Evolutionary conservation across 768 basidiomycete species (phyloP).

Genomic region (Tricholoma furcatifolium): DNA sequence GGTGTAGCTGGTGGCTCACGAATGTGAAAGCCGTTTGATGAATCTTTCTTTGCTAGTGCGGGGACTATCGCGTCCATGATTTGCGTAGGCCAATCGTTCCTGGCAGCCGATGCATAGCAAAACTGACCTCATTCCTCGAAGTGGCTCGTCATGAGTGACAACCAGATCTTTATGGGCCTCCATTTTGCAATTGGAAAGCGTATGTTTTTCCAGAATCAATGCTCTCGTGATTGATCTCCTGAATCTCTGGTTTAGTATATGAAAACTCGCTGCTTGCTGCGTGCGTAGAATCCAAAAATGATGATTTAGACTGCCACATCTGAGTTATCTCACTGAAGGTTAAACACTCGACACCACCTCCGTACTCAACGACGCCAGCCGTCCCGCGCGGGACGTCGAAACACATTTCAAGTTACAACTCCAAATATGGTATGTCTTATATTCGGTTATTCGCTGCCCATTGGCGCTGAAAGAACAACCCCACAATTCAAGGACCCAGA

Average conservation of each 20-base stretch:
- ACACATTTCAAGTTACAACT: neutral
- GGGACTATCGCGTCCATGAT: conserved; percentile 49
- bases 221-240: neutral
- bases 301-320: neutral
- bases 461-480: neutral
- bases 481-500: neutral
- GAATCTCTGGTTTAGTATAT: conserved; percentile 32
- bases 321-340: conserved; percentile 5
- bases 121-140: conserved; percentile 10
- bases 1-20: neutral
- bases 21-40: neutral
- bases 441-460: neutral
- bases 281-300: conserved; percentile 12
- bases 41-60: conserved; percentile 25
- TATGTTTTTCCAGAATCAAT: conserved; percentile 20
- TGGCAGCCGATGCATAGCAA: neutral
- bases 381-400: neutral
- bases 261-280: conserved; percentile 44
- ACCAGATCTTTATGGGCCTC: conserved; percentile 38
- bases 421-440: neutral
- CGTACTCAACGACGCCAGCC: conserved; percentile 11
- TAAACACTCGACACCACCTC: conserved; percentile 22
- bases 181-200: conserved; percentile 39
- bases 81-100: conserved; percentile 33
- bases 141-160: conserved; percentile 45